phyloP scores from a whole-genome alignment of 2,329 filamentous ascomycete species.

The Fusarium sp. region DNA sequence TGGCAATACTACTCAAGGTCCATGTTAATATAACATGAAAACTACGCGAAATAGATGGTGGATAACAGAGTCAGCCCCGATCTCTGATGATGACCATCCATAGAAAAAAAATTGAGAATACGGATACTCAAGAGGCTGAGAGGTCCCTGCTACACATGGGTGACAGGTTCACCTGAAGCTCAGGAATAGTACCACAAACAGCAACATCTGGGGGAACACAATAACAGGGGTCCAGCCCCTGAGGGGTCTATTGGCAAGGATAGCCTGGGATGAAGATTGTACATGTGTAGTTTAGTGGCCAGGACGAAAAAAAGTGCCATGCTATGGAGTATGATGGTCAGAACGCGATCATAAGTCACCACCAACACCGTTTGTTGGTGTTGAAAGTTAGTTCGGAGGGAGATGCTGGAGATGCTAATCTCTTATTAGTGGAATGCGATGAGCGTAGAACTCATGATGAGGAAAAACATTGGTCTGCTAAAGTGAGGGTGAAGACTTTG shows the following conservation, averaged over 20 bases:
- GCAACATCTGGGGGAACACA: slow-evolving; percentile 35
- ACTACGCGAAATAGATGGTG: background rate
- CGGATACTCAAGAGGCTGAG: background rate
- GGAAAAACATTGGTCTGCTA: background rate
- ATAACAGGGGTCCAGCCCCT: slow-evolving; percentile 25
- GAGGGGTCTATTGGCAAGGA: slow-evolving; percentile 19
- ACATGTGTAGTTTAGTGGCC: background rate
- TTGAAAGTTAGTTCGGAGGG: background rate
- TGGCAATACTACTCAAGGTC: slow-evolving; percentile 11
- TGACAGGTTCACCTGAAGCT: slow-evolving; percentile 45
- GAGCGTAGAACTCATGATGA: background rate
- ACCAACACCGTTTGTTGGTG: slow-evolving; percentile 5
- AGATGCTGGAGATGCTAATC: background rate
- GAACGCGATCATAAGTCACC: slow-evolving; percentile 11
- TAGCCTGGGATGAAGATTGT: slow-evolving; percentile 8
- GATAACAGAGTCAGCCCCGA: background rate
- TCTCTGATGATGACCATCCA: background rate
- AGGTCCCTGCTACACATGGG: slow-evolving; percentile 6
- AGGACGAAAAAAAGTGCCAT: background rate
- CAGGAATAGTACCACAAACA: slow-evolving; percentile 20
- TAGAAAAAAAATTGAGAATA: background rate
- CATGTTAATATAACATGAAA: background rate
- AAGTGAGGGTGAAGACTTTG: background rate
- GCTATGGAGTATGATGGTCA: background rate
- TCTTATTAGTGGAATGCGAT: background rate